Evolutionary conservation across 2,329 filamentous ascomycete species (phyloP).

Genomic region (Apiospora marii): DNA sequence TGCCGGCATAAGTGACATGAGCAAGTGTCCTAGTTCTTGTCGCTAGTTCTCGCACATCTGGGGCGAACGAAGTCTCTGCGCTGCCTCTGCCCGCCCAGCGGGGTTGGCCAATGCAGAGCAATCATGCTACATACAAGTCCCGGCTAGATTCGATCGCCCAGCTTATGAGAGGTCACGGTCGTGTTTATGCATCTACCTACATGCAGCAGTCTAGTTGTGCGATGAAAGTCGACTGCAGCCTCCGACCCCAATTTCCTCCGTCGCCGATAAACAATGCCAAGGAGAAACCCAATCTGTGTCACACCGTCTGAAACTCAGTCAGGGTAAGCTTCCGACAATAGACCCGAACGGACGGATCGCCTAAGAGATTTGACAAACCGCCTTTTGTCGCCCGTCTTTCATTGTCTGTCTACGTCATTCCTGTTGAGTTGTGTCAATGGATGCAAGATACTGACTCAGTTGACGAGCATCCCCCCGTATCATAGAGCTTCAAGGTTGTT

Average conservation of each 20-base stretch:
- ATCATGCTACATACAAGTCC: neutral
- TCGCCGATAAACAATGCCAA: constrained; percentile 4
- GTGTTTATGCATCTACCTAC: neutral
- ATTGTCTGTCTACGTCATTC: neutral
- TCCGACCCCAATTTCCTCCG: neutral
- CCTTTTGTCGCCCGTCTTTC: neutral
- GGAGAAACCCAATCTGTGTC: constrained; percentile 5
- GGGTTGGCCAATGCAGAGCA: neutral
- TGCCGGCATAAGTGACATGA: constrained; percentile 15
- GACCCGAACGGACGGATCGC: constrained; percentile 7
- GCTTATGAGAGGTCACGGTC: neutral
- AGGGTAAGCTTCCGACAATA: constrained; percentile 11
- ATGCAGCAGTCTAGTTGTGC: neutral
- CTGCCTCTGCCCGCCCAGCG: neutral
- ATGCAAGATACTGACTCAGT: constrained; percentile 9
- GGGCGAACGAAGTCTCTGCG: neutral
- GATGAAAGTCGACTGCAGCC: neutral
- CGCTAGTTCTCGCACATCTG: constrained; percentile 2
- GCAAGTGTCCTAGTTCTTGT: constrained; percentile 4
- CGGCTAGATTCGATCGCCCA: neutral
- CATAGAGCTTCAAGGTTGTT: constrained; percentile 11
- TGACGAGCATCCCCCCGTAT: constrained; percentile 16
- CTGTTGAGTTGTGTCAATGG: neutral
- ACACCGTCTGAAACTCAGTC: constrained; percentile 7
- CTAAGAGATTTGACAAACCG: neutral